Conservation (phyloP, 2,329 filamentous ascomycete genomes). For the Exophiala dermatitidis region DNA sequence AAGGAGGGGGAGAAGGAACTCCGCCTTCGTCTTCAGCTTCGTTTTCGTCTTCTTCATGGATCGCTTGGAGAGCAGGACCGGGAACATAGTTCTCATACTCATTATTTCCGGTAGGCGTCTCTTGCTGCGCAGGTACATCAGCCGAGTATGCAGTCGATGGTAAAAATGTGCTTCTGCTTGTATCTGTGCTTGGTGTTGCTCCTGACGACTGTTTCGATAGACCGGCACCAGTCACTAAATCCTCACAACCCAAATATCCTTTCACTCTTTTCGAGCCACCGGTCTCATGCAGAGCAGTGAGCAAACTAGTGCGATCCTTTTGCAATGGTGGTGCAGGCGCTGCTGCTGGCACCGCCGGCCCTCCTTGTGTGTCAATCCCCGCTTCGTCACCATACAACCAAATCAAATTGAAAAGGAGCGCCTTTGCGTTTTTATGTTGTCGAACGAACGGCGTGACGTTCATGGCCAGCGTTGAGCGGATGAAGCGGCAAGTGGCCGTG, state of each 20-base stretch:
- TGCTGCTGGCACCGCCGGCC: conserved; percentile 3
- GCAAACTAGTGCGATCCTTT: conserved; percentile 6
- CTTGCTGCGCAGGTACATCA: too few relatives aligned
- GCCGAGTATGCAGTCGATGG: too few relatives aligned
- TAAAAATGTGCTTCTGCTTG: too few relatives aligned
- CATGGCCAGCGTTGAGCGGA: conserved; percentile 14
- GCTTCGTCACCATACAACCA: conserved; percentile 20
- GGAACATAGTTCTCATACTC: too few relatives aligned
- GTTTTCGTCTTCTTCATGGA: too few relatives aligned
- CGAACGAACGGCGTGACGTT: conserved; percentile 17
- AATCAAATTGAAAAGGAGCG: conserved; percentile 17
- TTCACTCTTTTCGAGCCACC: not conserved
- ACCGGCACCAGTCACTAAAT: not conserved
- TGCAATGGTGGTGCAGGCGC: not conserved
- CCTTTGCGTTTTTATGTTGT: conserved; percentile 16
- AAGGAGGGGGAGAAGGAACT: too few relatives aligned
- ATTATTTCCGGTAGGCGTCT: too few relatives aligned
- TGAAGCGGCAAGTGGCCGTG: conserved; percentile 16
- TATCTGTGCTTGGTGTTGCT: too few relatives aligned
- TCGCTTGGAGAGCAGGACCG: too few relatives aligned
- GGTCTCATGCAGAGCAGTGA: conserved; percentile 9
- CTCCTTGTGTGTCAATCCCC: conserved; percentile 17
- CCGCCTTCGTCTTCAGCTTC: too few relatives aligned
- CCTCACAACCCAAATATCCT: not conserved
- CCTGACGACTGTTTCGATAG: too few relatives aligned